Base-by-base conservation (phyloP, 306 rosid species). In the Quercus engelmannii region DNA sequence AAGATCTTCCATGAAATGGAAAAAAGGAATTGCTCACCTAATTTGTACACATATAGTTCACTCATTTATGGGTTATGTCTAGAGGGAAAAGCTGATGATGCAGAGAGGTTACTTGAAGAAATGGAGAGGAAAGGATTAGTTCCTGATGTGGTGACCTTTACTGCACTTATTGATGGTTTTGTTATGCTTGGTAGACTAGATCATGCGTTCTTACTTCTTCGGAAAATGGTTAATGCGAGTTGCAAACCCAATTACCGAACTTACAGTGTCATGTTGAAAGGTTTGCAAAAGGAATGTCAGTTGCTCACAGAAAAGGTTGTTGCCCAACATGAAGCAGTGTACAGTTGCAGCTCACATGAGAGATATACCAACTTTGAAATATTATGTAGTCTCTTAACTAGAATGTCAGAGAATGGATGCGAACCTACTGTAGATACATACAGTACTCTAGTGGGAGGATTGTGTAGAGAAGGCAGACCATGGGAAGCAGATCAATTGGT, bases 161-260 rank as follows among this genome's bases (percentile, higher is more conserved):
- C 89, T 62, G 79, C 86, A 6, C 86, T 86, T 6, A 82, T 86
- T 71, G 81, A 82, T 77, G 89, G 89, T 68, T 82, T 82, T 86
- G 82, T 86, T 76, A 72, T 58, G 76, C 84, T 79, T 76, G 82
- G 89, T 54, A 82, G 77, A 69, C 73, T 79, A 57, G 82, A 86
- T 76, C 82, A 73, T 59, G 86, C 86, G 3, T 82, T 86, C 78
- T 65, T 76, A 20, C 86, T 82, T 61, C 75, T 81, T 35, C 69
- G 71, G 82, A 71, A 55, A 79, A 82, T 86, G 86, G 58, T 76
- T 79, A 63, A 55, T 74, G 61, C 43, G 55, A 82, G 86, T 72
- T 86, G 89, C 82, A 79, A 65, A 35, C 84, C 86, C 78, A 86
- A 82, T 69, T 86, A 82, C 59, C 75, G 80, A 62, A 86, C 89